Evolutionary conservation across 805 yeast genomes (phyloP).

Genomic region (Lipomyces yamanashiensis): DNA sequence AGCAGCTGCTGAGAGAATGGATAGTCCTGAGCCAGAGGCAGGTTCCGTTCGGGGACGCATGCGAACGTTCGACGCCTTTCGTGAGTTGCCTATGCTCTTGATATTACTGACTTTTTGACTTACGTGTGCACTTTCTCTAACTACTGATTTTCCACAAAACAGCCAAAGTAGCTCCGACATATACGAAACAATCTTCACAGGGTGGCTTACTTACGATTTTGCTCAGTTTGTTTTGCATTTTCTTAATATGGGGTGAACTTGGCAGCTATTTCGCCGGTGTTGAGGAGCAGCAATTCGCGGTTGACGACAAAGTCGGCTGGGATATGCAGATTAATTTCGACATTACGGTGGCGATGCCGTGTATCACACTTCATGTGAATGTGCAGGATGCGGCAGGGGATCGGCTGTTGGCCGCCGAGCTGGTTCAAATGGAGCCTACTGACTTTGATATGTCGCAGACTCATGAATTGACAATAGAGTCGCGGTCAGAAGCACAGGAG

Average conservation of each 20-base stretch:
- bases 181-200: slow-evolving; percentile 71
- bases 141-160: slow-evolving; percentile 1
- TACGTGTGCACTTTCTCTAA: background rate
- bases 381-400: slow-evolving; percentile 81
- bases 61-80: slow-evolving; percentile 40
- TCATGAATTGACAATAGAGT: slow-evolving; percentile 32
- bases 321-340: slow-evolving; percentile 76
- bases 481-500: slow-evolving; percentile 21
- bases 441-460: slow-evolving; percentile 27
- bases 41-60: slow-evolving; percentile 6
- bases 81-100: slow-evolving; percentile 22
- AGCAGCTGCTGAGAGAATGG: background rate
- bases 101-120: slow-evolving; percentile 44
- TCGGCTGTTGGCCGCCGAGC: slow-evolving; percentile 74
- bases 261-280: slow-evolving; percentile 86
- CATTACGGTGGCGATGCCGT: slow-evolving; percentile 80
- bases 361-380: slow-evolving; percentile 73
- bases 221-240: slow-evolving; percentile 63
- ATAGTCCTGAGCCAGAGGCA: background rate
- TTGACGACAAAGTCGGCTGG: slow-evolving; percentile 64
- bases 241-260: slow-evolving; percentile 80
- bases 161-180: slow-evolving; percentile 73
- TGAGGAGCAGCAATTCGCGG: slow-evolving; percentile 75
- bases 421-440: slow-evolving; percentile 68
- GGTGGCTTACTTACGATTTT: slow-evolving; percentile 77